These are phyloP conservation scores for Skeletonema menzelii DNA, from an alignment of 108 stramenopile genomes.

Conservation along the genomic window DNA sequence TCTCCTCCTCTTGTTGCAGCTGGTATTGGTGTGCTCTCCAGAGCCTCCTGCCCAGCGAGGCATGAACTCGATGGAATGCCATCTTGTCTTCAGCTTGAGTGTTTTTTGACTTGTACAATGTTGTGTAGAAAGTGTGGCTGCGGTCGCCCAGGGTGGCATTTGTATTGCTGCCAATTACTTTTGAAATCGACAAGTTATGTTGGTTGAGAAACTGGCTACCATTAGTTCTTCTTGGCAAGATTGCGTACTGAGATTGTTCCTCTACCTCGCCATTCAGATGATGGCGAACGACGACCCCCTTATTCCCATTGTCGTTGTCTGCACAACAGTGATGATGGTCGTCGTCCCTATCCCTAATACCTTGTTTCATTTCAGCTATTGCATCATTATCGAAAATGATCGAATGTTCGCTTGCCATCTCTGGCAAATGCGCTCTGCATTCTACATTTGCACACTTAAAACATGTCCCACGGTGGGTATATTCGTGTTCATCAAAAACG, in stretches of 20 bases:
- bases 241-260: neutral
- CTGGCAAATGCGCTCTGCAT: too few species aligned
- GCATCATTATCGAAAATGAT: too few species aligned
- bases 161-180: neutral
- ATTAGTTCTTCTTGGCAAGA: neutral
- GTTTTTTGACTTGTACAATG: too few species aligned
- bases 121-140: neutral
- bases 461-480: neutral
- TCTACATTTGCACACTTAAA: neutral
- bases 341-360: too few species aligned
- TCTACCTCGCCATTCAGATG: neutral
- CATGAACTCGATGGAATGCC: too few species aligned
- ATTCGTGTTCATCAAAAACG: neutral
- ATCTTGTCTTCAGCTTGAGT: too few species aligned
- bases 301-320: too few species aligned
- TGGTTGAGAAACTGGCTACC: neutral
- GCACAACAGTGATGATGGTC: too few species aligned
- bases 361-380: too few species aligned
- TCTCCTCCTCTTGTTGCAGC: neutral
- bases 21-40: neutral
- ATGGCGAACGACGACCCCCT: neutral
- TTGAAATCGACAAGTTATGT: neutral
- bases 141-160: neutral
- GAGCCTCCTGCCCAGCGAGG: too few species aligned
- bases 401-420: too few species aligned